A percentile compares a stretch with the other conserved stretches of the same genome.
phyloP scores from a whole-genome alignment of 2,329 filamentous ascomycete genomes.

The Fusarium anthophilum region DNA sequence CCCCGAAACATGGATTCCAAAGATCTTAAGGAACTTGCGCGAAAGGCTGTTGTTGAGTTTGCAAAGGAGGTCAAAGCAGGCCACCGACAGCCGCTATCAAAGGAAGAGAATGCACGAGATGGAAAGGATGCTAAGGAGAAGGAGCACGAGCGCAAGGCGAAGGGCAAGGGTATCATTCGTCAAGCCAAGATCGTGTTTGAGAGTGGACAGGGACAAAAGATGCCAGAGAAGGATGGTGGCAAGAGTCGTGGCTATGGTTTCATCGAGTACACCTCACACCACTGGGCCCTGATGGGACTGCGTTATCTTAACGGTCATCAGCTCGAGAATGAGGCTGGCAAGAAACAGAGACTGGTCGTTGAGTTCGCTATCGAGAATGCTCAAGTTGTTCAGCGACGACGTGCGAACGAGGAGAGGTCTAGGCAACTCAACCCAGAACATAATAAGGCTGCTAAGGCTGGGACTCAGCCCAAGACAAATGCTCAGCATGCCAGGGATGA shows the following conservation, averaged over 20 bases:
- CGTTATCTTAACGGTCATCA: conserved; percentile 88
- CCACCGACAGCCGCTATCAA: conserved; percentile 80
- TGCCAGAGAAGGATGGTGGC: conserved; percentile 77
- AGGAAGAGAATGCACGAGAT: conserved; percentile 85
- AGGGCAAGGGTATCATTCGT: conserved; percentile 86
- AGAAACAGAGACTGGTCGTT: conserved; percentile 88
- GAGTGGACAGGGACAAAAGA: conserved; percentile 83
- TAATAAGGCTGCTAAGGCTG: conserved; percentile 29
- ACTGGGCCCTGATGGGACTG: conserved; percentile 93
- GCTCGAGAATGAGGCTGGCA: conserved; percentile 70
- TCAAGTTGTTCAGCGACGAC: conserved; percentile 86
- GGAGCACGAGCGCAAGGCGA: conserved; percentile 80
- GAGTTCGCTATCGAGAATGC: conserved; percentile 99
- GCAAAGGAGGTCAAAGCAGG: conserved; percentile 87
- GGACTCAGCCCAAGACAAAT: conserved; percentile 28
- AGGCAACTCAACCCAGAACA: conserved; percentile 39
- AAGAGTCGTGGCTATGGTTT: conserved; percentile 96
- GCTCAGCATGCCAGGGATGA: conserved; percentile 32
- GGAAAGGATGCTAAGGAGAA: conserved; percentile 82
- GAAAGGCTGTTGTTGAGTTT: conserved; percentile 93
- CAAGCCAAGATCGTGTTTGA: conserved; percentile 98
- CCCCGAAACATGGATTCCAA: conserved; percentile 85
- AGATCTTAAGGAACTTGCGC: conserved; percentile 88
- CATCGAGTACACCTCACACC: conserved; percentile 94
- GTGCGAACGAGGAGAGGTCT: conserved; percentile 49